Base-by-base conservation (phyloP, 1,284 basidiomycete genomes). In the Ganoderma sinense region DNA sequence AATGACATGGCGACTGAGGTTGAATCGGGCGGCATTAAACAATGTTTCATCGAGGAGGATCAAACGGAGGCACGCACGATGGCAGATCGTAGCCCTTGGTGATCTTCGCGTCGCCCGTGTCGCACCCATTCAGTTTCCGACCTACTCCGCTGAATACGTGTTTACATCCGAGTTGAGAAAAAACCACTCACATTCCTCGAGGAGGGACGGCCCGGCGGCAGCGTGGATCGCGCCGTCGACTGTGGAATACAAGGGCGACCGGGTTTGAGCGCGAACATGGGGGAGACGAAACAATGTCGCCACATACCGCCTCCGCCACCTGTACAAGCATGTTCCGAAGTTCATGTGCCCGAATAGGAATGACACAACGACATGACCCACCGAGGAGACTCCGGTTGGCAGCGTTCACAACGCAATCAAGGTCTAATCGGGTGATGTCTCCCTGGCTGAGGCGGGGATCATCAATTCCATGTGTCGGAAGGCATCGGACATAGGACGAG, bases 381-480 rank as follows among this genome's bases (percentile, higher is more conserved):
- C 96, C 96, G 53, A 94, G 84, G 31, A 97, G 83, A 55, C 87
- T 88, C 64, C 84, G 85, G 79, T 97, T 96, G 5, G 95, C 95
- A 10, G 96, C 96, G 77, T 97, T 97, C 64, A 97, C 95, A 69
- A 97, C 94, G 33, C 90, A 86, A 78, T 96, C 94, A 11, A 94
- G 82, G 62, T 89, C 82, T 33, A 95, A 79, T 69, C 84, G 83
- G 8, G 94, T 95, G 71, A 96, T 94, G 78, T 95, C 92, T 51
- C 92, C 93, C 76, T 91, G 88, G 76, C 94, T 94, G 36, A 33
- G 51, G 48, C 48, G 31, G 16, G n/a, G 56, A 58, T 31, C 31
- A 58, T 53, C 56, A 36, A 20, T 58, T 33, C 20, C 56, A 58
- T 58, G 56, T 20, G 56, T 58, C 45, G 56, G 36, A 39, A 39